These are phyloP conservation scores for Auxenochlorella protothecoides DNA, from an alignment of 139 green algal species.

Conservation along the genomic window DNA sequence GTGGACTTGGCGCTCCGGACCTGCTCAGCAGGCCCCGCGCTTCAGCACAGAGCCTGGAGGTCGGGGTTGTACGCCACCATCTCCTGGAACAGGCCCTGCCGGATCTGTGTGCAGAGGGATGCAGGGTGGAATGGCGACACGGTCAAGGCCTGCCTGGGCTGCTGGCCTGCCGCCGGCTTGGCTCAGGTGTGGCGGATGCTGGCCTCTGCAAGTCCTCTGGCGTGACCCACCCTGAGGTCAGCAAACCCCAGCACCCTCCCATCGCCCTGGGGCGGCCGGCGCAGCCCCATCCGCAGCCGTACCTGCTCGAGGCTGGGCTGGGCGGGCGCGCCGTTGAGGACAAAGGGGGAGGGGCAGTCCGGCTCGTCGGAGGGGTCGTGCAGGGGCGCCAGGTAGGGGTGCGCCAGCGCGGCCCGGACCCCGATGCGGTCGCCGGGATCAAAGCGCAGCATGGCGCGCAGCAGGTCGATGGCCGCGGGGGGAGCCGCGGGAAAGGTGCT, in stretches of 20 bases:
- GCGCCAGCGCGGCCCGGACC: slow-evolving; percentile 65
- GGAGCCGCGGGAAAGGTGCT: slow-evolving; percentile 61
- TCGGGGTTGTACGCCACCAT: slow-evolving; percentile 25
- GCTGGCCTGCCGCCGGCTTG: too few species aligned
- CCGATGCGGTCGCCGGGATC: slow-evolving; percentile 30
- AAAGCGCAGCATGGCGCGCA: slow-evolving; percentile 81
- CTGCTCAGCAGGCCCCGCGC: not conserved
- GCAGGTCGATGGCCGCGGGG: slow-evolving; percentile 63
- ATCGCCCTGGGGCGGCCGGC: too few species aligned
- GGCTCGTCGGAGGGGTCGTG: slow-evolving; percentile 62
- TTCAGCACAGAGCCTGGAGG: not conserved
- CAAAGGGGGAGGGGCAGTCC: not conserved
- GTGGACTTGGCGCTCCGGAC: not conserved
- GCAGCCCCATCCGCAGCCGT: not conserved
- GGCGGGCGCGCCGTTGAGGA: not conserved
- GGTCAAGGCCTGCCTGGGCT: too few species aligned
- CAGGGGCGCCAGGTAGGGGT: slow-evolving; percentile 72
- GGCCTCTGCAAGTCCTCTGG: too few species aligned
- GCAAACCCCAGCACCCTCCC: too few species aligned
- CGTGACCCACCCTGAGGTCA: too few species aligned
- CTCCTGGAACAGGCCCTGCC: slow-evolving; percentile 15
- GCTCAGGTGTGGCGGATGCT: not conserved
- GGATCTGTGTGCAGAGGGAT: slow-evolving; percentile 2
- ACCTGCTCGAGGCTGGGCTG: slow-evolving; percentile 9
- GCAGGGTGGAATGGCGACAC: not conserved